Evolutionary conservation across 257 asterid genomes (phyloP).

Genomic region (Eustoma russellianum): DNA sequence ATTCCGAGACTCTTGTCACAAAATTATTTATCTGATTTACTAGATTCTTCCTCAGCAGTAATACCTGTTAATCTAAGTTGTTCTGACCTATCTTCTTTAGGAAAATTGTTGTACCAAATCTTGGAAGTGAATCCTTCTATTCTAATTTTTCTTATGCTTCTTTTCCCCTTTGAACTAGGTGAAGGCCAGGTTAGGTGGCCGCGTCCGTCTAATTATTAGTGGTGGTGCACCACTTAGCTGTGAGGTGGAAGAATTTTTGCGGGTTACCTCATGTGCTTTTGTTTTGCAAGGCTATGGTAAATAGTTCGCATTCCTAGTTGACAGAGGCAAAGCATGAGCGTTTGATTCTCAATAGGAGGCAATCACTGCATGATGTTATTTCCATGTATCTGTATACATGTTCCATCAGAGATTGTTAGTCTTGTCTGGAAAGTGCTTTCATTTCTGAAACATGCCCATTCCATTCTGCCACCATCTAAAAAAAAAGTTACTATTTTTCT

Average conservation of each 20-base stretch:
- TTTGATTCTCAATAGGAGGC: background rate
- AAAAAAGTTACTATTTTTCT: no score
- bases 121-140: constrained; percentile 4
- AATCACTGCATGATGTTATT: no score
- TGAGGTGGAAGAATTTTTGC: constrained; percentile 86
- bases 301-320: background rate
- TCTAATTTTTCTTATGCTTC: constrained; percentile 1
- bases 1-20: background rate
- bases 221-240: constrained; percentile 94
- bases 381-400: no score
- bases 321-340: background rate
- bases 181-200: constrained; percentile 79
- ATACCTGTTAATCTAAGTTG: no score
- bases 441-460: no score
- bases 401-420: no score
- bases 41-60: no score
- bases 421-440: no score
- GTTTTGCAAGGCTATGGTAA: constrained; percentile 95
- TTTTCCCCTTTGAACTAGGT: constrained; percentile 32
- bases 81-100: no score
- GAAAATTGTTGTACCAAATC: no score
- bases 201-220: constrained; percentile 79
- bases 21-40: no score
- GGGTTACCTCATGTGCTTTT: constrained; percentile 91
- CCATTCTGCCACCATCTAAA: no score